Evolutionary conservation across 2,329 filamentous ascomycete species (phyloP), one percentile per base, ranked within the genome.

Genomic region (Xylaria sp.): DNA sequence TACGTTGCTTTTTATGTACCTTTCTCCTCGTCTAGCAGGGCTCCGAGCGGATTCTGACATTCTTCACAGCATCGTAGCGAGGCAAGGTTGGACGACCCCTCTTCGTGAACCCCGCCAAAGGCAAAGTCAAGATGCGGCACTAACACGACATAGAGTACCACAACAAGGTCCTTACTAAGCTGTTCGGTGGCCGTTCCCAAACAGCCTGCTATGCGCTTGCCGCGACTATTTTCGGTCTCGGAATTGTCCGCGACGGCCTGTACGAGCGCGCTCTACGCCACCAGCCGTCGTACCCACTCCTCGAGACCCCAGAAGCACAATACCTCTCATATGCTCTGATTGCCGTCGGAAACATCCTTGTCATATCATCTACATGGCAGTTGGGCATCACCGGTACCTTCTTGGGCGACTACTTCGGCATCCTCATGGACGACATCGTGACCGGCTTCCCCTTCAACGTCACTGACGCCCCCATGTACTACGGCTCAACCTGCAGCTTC

Each of bases 371-470:
- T 69, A 98, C 97, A 82, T 97, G 90, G 89, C 92, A 90, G 40
- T 89, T 99, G 48, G 96, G 96, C 66, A 89, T 99, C 77, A 97
- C 94, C 0, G 96, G 96, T 71, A 99, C 96, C 44, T 99, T 97
- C 80, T 86, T 99, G 42, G 96, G 96, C 75, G 96, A 99, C 84
- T 99, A 99, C 86, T 99, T 98, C 79, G 96, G 96, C 74, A 97
- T 98, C 80, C 86, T 99, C 73, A 97, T 97, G 94, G 95, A 98
- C 79, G 84, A 91, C 74, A 95, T 95, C 76, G 94, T 99, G 61
- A 97, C 94, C 13, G 92, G 93, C 15, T 99, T 99, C 79, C 96
- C 96, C 2, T 99, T 99, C 87, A 98, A 92, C 81, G 87, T 98
- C 69, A 94, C 91, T 63, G 88, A 89, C 73, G 92, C 93, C 61